Evolutionary conservation across 2,329 filamentous ascomycete species (phyloP), one percentile per base, ranked within the genome.

Genomic region (Thermomyces lanuginosus): DNA sequence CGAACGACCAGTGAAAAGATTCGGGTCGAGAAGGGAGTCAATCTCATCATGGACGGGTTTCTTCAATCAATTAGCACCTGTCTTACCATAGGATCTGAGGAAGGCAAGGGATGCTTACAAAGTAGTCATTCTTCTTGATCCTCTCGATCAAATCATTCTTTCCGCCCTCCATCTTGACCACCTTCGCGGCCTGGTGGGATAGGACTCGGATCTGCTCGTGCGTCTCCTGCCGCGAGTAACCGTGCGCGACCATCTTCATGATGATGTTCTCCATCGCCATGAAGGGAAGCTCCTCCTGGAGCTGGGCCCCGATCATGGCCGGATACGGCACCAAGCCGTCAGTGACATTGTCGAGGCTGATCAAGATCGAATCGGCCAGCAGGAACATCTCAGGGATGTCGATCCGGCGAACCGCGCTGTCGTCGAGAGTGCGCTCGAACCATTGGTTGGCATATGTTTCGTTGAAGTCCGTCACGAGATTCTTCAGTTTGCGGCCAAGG

Each of bases 121-220:
- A 92, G 61, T 79, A 92, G 22, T 70, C 60, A 21, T 64, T 75
- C 27, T 56, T 61, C 48, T 69, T 70, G 46, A 93, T 83, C 8
- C 83, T 62, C 36, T 80, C 72, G 8, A 92, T 70, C 2, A 92
- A 63, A 48, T 92, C 82, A 45, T 92, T 92, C 28, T 69, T 58
- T 40, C 73, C 71, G 18, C 80, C 80, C 50, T 76, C 60, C 41
- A 70, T 64, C 59, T 79, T 79, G 21, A 82, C 75, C 7, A 76
- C 71, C 16, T 64, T 61, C 22, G 64, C 68, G 0, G 82, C 80
- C 55, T 91, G 62, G 56, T 83, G 76, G 2, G 69, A 79, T 22
- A 92, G 64, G 1, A 92, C 77, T 28, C 76, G 75, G 43, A 92
- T 84, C 52, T 86, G 60, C 57, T 92, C 83, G 53, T 92, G 83